phyloP scores from a whole-genome alignment of 345 rosid species.

The Pugionium dolabratum region DNA sequence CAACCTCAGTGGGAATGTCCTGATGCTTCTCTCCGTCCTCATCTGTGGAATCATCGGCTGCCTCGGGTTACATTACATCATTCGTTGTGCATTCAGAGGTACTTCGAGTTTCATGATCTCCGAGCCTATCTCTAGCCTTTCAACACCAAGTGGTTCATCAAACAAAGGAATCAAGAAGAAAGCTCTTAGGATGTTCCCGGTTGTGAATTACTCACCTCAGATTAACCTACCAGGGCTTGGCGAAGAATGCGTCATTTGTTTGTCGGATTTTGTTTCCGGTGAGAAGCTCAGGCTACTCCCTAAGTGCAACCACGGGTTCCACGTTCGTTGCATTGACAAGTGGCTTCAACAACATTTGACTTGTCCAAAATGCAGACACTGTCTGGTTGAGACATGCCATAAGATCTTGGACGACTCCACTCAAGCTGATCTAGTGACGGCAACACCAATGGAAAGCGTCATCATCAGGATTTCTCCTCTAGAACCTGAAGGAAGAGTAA shows the following conservation, averaged over 20 bases:
- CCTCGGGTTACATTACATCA: conserved; percentile 52
- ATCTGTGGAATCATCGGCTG: conserved; percentile 56
- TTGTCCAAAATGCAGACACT: conserved; percentile 62
- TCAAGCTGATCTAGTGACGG: conserved; percentile 9
- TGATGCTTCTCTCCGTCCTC: conserved; percentile 51
- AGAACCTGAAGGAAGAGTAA: conserved; percentile 44
- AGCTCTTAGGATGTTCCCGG: conserved; percentile 52
- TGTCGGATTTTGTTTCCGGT: conserved; percentile 48
- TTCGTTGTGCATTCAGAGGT: conserved; percentile 51
- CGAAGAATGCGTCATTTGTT: conserved; percentile 60
- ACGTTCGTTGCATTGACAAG: conserved; percentile 52
- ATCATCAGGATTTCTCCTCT: conserved; percentile 33
- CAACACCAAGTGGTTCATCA: conserved; percentile 21
- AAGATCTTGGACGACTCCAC: conserved; percentile 38
- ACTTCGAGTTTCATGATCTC: conserved; percentile 47
- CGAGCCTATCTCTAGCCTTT: conserved; percentile 28
- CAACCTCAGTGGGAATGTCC: conserved; percentile 44
- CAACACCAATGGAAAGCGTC: conserved; percentile 27
- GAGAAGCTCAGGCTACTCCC: conserved; percentile 53
- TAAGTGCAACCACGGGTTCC: conserved; percentile 41
- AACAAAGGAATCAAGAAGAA: conserved; percentile 48
- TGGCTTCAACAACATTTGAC: conserved; percentile 54
- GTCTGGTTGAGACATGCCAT: conserved; percentile 41
- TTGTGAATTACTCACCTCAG: conserved; percentile 47
- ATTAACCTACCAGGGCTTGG: conserved; percentile 47